A percentile compares a stretch with the other conserved stretches of the same genome.
Evolutionary conservation across 768 basidiomycete species (phyloP).

Genomic region (Mycena chlorophos): DNA sequence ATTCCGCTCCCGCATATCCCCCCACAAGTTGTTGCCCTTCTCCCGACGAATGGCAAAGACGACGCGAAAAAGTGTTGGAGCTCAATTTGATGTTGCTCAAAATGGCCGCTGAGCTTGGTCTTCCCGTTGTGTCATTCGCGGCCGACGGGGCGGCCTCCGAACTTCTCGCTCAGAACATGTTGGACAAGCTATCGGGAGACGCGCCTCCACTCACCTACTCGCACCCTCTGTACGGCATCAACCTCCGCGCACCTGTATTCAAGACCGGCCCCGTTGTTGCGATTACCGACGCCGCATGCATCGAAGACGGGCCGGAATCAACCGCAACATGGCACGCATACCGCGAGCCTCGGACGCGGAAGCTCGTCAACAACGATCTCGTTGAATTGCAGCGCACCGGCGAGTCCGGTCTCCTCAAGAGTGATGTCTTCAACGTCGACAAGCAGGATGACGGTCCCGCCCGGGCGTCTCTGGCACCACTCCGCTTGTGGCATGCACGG

Average conservation of each 20-base stretch:
- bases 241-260: slow-evolving; percentile 24
- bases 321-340: slow-evolving; percentile 9
- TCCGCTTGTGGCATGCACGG: slow-evolving; percentile 8
- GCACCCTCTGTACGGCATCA: slow-evolving; percentile 25
- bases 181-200: slow-evolving; percentile 19
- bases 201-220: slow-evolving; percentile 20
- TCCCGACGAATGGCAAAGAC: slow-evolving; percentile 29
- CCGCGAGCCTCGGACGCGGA: slow-evolving; percentile 25
- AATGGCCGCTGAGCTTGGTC: slow-evolving; percentile 21
- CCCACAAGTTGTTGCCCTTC: slow-evolving; percentile 25
- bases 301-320: slow-evolving; percentile 25
- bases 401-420: background rate
- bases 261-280: slow-evolving; percentile 22
- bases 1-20: slow-evolving; percentile 26
- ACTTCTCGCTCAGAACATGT: slow-evolving; percentile 24
- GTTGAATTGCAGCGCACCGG: slow-evolving; percentile 20
- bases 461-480: slow-evolving; percentile 18
- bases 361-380: slow-evolving; percentile 25
- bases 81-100: slow-evolving; percentile 22
- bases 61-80: slow-evolving; percentile 22
- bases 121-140: slow-evolving; percentile 18
- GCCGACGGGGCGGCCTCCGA: slow-evolving; percentile 31
- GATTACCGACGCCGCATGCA: slow-evolving; percentile 21
- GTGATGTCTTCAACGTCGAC: slow-evolving; percentile 21
- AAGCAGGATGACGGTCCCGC: slow-evolving; percentile 27